A percentile compares a stretch with the other conserved stretches of the same genome.
phyloP scores from a whole-genome alignment of 2,329 filamentous ascomycete genomes.

The Pyricularia pennisetigena region DNA sequence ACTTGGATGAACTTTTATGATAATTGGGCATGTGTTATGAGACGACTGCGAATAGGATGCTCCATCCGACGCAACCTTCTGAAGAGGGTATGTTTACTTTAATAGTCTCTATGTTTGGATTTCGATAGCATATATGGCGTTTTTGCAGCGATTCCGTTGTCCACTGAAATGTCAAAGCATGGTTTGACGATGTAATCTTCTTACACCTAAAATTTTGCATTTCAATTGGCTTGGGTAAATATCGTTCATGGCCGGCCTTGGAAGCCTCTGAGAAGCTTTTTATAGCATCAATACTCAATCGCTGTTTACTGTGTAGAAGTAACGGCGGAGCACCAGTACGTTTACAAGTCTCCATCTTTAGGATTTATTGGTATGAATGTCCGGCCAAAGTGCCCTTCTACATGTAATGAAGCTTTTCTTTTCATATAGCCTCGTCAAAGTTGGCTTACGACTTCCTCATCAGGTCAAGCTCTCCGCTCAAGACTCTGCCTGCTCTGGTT shows the following conservation, averaged over 20 bases:
- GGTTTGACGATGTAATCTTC: background rate
- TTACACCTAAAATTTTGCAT: background rate
- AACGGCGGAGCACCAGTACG: too few relatives aligned
- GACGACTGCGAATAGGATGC: background rate
- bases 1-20: slow-evolving; percentile 23
- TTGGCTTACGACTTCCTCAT: background rate
- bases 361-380: too few relatives aligned
- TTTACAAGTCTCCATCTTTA: too few relatives aligned
- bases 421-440: background rate
- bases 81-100: background rate
- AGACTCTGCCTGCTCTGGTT: slow-evolving; percentile 12
- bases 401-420: background rate
- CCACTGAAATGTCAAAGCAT: background rate
- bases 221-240: background rate
- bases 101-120: background rate
- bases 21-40: background rate
- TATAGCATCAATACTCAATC: background rate
- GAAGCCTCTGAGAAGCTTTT: background rate
- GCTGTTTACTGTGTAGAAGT: background rate
- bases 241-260: background rate
- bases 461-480: background rate
- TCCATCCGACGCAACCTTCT: background rate
- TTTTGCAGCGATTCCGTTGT: background rate
- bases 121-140: background rate
- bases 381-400: background rate